Evolutionary conservation across 495 filamentous ascomycete genomes (phyloP).

Genomic region (Glonium stellatum): DNA sequence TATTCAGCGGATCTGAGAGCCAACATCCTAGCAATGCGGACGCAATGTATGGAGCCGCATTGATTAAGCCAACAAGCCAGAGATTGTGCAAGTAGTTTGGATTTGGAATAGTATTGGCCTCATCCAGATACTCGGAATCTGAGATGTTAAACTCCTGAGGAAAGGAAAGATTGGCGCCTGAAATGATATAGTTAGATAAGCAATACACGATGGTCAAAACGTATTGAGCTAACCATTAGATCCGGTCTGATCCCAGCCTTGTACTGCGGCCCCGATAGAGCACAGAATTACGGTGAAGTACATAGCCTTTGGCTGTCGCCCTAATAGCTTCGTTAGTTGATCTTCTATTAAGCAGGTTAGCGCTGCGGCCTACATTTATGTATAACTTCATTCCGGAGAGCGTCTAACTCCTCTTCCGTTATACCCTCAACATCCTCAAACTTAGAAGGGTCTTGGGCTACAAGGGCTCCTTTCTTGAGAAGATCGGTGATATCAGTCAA

Average conservation of each 20-base stretch:
- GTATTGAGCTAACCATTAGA: too few relatives aligned
- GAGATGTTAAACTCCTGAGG: slow-evolving; percentile 29
- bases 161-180: slow-evolving; percentile 35
- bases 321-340: too few relatives aligned
- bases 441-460: slow-evolving; percentile 43
- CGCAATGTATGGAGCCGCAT: slow-evolving; percentile 46
- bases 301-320: slow-evolving; percentile 49
- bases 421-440: slow-evolving; percentile 42
- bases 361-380: too few relatives aligned
- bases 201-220: too few relatives aligned
- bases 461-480: slow-evolving; percentile 49
- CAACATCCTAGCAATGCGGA: slow-evolving; percentile 49
- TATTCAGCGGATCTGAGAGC: slow-evolving; percentile 54
- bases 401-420: slow-evolving; percentile 41
- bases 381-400: slow-evolving; percentile 42
- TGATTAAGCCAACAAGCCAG: slow-evolving; percentile 59
- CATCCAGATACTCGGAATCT: slow-evolving; percentile 3
- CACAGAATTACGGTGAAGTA: slow-evolving; percentile 50
- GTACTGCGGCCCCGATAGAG: slow-evolving; percentile 36
- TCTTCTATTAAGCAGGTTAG: too few relatives aligned
- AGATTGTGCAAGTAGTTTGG: slow-evolving; percentile 40
- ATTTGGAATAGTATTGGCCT: slow-evolving; percentile 23
- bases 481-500: slow-evolving; percentile 41
- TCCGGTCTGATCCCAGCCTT: slow-evolving; percentile 32
- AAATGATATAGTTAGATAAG: too few relatives aligned